A percentile compares a stretch with the other conserved stretches of the same genome.
These are phyloP conservation scores for Trichoderma asperelloides DNA, from an alignment of 495 filamentous ascomycete species.

Conservation along the genomic window DNA sequence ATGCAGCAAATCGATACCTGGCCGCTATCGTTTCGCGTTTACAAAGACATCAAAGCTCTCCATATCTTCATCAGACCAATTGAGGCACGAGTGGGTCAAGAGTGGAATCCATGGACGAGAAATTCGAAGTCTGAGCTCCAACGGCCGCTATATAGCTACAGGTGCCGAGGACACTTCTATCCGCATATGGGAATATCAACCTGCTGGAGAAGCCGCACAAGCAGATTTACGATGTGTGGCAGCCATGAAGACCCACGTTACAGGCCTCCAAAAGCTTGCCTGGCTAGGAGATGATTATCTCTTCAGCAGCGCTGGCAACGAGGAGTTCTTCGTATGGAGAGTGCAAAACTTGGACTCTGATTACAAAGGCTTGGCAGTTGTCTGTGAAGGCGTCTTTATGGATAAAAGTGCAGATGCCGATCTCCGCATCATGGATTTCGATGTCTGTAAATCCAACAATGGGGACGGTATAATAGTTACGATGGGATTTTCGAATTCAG, in stretches of 20 bases:
- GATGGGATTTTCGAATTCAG: constrained; percentile 73
- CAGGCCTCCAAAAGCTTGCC: constrained; percentile 72
- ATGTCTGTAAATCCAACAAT: constrained; percentile 25
- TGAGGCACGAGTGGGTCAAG: constrained; percentile 28
- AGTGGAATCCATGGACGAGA: constrained; percentile 80
- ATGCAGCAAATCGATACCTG: constrained; percentile 25
- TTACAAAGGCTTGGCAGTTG: constrained; percentile 45
- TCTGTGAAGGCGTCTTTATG: constrained; percentile 54
- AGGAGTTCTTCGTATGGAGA: constrained; percentile 84
- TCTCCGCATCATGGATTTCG: constrained; percentile 69
- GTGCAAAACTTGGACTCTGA: constrained; percentile 42
- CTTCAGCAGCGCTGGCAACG: constrained; percentile 75
- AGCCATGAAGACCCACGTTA: constrained; percentile 64
- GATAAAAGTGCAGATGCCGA: constrained; percentile 55
- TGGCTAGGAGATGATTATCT: constrained; percentile 65
- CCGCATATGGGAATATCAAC: constrained; percentile 49
- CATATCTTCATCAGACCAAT: constrained; percentile 38
- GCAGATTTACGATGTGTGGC: constrained; percentile 42
- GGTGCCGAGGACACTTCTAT: constrained; percentile 86
- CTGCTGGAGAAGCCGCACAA: neutral
- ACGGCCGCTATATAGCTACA: constrained; percentile 55
- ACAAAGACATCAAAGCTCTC: constrained; percentile 46
- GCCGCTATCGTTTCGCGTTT: constrained; percentile 39
- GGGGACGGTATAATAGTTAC: constrained; percentile 48
- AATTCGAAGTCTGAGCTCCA: constrained; percentile 66